Conservation (phyloP, 495 filamentous ascomycete genomes). For the Amphirosellinia nigrospora region DNA sequence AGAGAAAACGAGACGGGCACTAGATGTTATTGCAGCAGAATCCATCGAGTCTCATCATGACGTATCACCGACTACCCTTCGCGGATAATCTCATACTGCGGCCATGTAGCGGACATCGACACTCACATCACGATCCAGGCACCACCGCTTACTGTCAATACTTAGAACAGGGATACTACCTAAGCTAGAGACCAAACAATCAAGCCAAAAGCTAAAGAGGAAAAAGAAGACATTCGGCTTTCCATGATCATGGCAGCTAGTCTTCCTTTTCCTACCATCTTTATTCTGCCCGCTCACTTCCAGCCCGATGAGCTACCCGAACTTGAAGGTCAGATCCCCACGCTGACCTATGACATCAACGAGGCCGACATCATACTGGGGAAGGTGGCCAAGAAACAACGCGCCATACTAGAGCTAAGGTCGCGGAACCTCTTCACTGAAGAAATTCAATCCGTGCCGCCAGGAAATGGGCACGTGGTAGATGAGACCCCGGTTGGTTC, state of each 20-base stretch:
- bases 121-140: not conserved
- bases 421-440: constrained; percentile 63
- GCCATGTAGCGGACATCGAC: not conserved
- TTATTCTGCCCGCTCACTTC: constrained; percentile 75
- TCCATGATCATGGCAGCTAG: constrained; percentile 6
- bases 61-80: not conserved
- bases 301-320: constrained; percentile 63
- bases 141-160: constrained; percentile 17
- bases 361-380: constrained; percentile 79
- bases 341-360: constrained; percentile 71
- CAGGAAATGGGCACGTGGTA: constrained; percentile 13
- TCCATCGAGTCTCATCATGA: not conserved
- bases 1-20: not conserved
- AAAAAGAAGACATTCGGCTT: not conserved
- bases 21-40: not conserved
- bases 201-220: not conserved
- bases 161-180: not conserved
- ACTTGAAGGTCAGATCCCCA: constrained; percentile 66
- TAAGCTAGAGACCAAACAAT: not conserved
- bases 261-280: constrained; percentile 68
- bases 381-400: constrained; percentile 68
- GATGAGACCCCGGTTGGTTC: constrained; percentile 2
- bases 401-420: constrained; percentile 79
- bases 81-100: not conserved
- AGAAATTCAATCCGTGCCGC: constrained; percentile 55